A percentile compares a stretch with the other conserved stretches of the same genome.
phyloP scores from a whole-genome alignment of 768 basidiomycete genomes.

The Tricholoma flavovirens region DNA sequence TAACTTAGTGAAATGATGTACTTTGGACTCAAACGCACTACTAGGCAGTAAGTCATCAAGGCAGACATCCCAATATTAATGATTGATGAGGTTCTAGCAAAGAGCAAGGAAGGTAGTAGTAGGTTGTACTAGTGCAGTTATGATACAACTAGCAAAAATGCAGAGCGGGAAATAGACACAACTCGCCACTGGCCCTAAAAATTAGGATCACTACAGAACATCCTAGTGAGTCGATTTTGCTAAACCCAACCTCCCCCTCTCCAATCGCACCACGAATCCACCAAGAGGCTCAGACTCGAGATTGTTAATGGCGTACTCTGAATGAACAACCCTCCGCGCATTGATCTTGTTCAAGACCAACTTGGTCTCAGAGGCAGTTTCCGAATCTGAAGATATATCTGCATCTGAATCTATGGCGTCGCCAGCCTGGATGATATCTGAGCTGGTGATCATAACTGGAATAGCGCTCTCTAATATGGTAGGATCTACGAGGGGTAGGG shows the following conservation, averaged over 20 bases:
- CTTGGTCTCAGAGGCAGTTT: constrained; percentile 35
- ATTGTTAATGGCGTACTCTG: constrained; percentile 63
- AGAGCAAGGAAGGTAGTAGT: background rate
- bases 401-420: constrained; percentile 11
- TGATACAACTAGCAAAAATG: background rate
- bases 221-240: constrained; percentile 8
- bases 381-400: constrained; percentile 26
- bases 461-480: constrained; percentile 32
- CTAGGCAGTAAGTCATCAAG: background rate
- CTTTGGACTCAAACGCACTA: no score
- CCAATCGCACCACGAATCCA: constrained; percentile 54
- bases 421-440: background rate
- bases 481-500: constrained; percentile 42
- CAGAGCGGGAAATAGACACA: background rate
- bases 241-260: constrained; percentile 53
- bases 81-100: background rate
- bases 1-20: no score
- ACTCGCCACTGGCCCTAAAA: background rate
- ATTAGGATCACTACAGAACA: background rate
- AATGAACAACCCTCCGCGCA: constrained; percentile 61
- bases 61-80: background rate
- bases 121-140: background rate
- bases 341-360: constrained; percentile 66
- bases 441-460: constrained; percentile 14
- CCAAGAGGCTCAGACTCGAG: constrained; percentile 59